phyloP scores from a whole-genome alignment of 2,329 filamentous ascomycete species.

The Claviceps digitariae region DNA sequence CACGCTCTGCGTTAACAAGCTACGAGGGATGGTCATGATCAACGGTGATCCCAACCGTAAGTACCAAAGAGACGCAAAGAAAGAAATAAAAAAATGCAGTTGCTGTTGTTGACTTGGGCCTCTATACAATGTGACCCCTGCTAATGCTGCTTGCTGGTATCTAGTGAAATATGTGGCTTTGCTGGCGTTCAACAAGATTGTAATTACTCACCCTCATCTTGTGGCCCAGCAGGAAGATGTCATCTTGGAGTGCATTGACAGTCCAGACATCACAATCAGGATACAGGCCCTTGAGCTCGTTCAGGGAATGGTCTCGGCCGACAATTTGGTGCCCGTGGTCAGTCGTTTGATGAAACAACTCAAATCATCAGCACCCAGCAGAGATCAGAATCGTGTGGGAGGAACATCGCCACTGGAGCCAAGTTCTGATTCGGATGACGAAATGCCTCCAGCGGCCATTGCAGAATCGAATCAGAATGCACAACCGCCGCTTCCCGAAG shows the following conservation, averaged over 20 bases:
- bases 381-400: conserved; percentile 28
- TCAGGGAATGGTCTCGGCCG: conserved; percentile 81
- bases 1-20: conserved; percentile 78
- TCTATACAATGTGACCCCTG: background rate
- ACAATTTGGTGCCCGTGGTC: conserved; percentile 74
- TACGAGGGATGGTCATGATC: conserved; percentile 85
- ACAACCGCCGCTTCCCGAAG: conserved; percentile 57
- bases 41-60: conserved; percentile 86
- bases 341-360: conserved; percentile 80
- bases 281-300: conserved; percentile 85
- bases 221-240: conserved; percentile 92
- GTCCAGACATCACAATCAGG: conserved; percentile 88
- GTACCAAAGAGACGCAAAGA: conserved; percentile 22
- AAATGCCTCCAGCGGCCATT: conserved; percentile 30
- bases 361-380: conserved; percentile 44
- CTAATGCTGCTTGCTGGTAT: conserved; percentile 2
- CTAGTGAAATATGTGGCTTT: conserved; percentile 93
- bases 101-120: background rate
- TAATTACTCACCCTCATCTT: conserved; percentile 71
- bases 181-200: conserved; percentile 90
- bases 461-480: conserved; percentile 19
- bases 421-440: conserved; percentile 35
- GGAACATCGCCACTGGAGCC: conserved; percentile 31
- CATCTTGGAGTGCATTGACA: conserved; percentile 91
- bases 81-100: background rate